Percentiles rank a stretch among this genome's conserved stretches.
These are phyloP conservation scores for Dothideomycetes sp. DNA, from an alignment of 2,329 filamentous ascomycete species.

Conservation along the genomic window DNA sequence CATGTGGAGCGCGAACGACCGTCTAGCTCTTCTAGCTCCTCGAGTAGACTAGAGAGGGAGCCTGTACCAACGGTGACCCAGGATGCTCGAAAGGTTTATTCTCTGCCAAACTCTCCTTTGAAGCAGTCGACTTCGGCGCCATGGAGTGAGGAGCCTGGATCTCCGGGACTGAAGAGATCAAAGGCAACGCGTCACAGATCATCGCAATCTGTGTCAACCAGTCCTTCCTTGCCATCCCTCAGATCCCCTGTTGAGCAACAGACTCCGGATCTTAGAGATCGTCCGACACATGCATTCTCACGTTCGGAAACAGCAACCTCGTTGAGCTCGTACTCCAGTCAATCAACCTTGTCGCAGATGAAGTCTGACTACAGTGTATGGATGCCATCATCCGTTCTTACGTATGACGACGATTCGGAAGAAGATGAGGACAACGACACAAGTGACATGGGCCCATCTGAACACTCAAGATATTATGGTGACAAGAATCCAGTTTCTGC, in stretches of 20 bases:
- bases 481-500: too few relatives aligned
- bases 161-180: slow-evolving; percentile 27
- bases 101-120: slow-evolving; percentile 9
- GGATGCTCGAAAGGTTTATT: slow-evolving; percentile 15
- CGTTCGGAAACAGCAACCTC: slow-evolving; percentile 2
- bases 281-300: slow-evolving; percentile 1
- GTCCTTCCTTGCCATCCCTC: slow-evolving; percentile 15
- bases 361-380: slow-evolving; percentile 40
- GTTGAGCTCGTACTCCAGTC: slow-evolving; percentile 19
- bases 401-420: slow-evolving; percentile 24
- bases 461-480: too few relatives aligned
- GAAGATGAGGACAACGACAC: slow-evolving; percentile 22
- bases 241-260: not conserved
- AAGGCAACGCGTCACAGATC: slow-evolving; percentile 30
- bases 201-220: slow-evolving; percentile 21
- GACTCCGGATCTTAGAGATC: not conserved
- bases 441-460: too few relatives aligned
- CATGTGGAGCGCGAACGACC: not conserved
- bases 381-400: slow-evolving; percentile 35
- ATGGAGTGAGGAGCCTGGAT: not conserved
- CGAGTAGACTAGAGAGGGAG: not conserved
- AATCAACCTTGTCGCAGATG: slow-evolving; percentile 17
- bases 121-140: not conserved
- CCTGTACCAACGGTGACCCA: not conserved
- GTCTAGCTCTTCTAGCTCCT: not conserved